Evolutionary conservation across 1,284 basidiomycete genomes (phyloP).

Genomic region (Puccinia novopanici): DNA sequence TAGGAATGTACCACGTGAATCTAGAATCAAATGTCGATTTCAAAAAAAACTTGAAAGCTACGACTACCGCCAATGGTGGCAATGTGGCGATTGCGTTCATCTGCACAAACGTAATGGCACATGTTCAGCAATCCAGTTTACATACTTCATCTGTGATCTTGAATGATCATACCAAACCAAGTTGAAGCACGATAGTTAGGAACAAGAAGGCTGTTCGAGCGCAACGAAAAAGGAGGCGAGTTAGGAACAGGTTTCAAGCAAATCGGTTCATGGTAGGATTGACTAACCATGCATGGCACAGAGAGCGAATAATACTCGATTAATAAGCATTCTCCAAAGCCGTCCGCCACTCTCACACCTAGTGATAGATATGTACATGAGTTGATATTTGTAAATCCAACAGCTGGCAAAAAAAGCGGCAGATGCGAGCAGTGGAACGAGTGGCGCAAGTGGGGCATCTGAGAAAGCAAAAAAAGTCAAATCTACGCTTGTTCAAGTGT

Average conservation of each 20-base stretch:
- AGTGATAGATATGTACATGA: slow-evolving; percentile 58
- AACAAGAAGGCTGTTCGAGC: slow-evolving; percentile 30
- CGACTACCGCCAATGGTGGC: slow-evolving; percentile 40
- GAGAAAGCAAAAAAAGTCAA: background rate
- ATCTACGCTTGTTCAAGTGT: background rate
- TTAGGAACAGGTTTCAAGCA: background rate
- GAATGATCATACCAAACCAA: slow-evolving; percentile 46
- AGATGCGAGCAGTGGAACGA: slow-evolving; percentile 69
- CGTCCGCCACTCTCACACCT: slow-evolving; percentile 59
- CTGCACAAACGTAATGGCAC: slow-evolving; percentile 13
- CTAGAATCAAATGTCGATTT: slow-evolving; percentile 68
- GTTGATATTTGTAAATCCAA: slow-evolving; percentile 56
- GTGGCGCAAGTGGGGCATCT: slow-evolving; percentile 81
- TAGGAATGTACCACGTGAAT: slow-evolving; percentile 74
- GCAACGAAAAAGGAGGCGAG: background rate
- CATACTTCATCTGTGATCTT: background rate
- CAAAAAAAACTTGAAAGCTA: slow-evolving; percentile 77
- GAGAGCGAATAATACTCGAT: slow-evolving; percentile 57
- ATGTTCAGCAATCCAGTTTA: background rate
- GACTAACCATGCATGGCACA: slow-evolving; percentile 58
- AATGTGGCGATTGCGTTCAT: slow-evolving; percentile 59
- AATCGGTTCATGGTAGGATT: background rate
- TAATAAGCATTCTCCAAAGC: slow-evolving; percentile 58
- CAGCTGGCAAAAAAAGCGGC: slow-evolving; percentile 73
- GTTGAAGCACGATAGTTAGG: slow-evolving; percentile 40